Conservation (phyloP, 164 flowering plant genomes). For the Sextonia rubra region DNA sequence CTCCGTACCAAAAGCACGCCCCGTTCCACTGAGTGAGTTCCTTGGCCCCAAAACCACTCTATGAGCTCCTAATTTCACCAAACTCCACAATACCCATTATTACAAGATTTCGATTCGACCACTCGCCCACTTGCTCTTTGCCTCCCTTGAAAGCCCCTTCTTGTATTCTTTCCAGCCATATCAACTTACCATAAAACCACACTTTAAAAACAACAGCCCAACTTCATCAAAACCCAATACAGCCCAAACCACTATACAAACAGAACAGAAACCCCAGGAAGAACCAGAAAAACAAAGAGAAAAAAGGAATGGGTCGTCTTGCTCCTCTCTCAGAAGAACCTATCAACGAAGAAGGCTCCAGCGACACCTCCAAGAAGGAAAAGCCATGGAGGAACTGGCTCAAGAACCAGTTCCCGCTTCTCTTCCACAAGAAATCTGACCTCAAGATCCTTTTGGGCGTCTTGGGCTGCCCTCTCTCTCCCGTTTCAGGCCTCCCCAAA, state of each 20-base stretch:
- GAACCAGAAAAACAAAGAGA: neutral
- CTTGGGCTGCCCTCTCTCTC: constrained; percentile 77
- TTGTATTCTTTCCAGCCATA: neutral
- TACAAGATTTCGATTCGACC: constrained; percentile 13
- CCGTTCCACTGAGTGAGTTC: neutral
- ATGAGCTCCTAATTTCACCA: constrained; percentile 1
- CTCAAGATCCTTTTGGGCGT: constrained; percentile 65
- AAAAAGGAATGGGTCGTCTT: constrained; percentile 41
- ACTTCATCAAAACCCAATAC: neutral
- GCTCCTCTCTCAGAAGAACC: constrained; percentile 77
- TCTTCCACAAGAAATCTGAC: constrained; percentile 60
- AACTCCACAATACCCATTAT: constrained; percentile 3
- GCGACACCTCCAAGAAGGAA: constrained; percentile 25
- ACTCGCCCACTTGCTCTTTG: constrained; percentile 13
- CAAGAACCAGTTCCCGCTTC: constrained; percentile 42
- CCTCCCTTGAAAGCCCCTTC: constrained; percentile 19
- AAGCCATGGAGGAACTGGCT: constrained; percentile 60
- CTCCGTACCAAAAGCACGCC: too few relatives aligned
- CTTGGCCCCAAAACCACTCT: constrained; percentile 3
- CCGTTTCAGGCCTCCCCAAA: constrained; percentile 36
- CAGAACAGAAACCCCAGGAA: neutral
- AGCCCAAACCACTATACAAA: neutral
- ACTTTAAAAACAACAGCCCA: neutral
- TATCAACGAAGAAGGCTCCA: constrained; percentile 33
- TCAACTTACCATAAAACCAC: neutral